Base-by-base conservation (phyloP, 306 rosid genomes). In the Pterocarpus santalinus region DNA sequence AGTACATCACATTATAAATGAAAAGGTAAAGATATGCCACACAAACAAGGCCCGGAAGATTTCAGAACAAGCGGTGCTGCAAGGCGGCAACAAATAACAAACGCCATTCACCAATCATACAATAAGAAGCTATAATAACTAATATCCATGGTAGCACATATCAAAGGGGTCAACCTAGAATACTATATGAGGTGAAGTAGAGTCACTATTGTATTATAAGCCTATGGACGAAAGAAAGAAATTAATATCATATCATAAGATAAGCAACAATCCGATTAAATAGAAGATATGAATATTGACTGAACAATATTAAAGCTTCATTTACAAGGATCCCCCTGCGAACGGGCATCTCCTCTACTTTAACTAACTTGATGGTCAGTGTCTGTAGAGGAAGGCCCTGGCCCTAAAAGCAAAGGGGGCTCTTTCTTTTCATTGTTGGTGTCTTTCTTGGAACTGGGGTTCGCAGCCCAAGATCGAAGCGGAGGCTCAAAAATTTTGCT, bases 401-500 rank as follows among this genome's bases (percentile, higher is more conserved):
- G 43, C 8, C 97, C 96, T 55, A 95, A 80, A 73, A 93, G 92
- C 79, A 92, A 83, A 34, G 97, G 97, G 30, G 88, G 14, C 8
- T 80, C 81, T 73, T 86, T 87, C 84, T 84, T 89, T 78, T 83
- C 88, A 22, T 78, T 52, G n/a, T 57, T 65, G 5, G 89, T 78
- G 10, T 72, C 86, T 63, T 65, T 80, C 16, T 83, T 86, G 17
- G 91, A 55, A 64, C 81, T 44, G 73, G 87, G 86, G 53, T 85
- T 87, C 3, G 69, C 87, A 16, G 97, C 65, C 78, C 65, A 83
- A 65, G 97, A 90, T 89, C 99, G 81, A 53, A 90, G 94, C 30
- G 93, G 90, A 65, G 97, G 92, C 65, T 95, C 95, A 47, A 95
- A 95, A 81, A 80, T 80, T 77, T 93, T 82, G 90, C 99, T 88